Evolutionary conservation across 2,329 filamentous ascomycete species (phyloP).

Genomic region (Canariomyces notabilis): DNA sequence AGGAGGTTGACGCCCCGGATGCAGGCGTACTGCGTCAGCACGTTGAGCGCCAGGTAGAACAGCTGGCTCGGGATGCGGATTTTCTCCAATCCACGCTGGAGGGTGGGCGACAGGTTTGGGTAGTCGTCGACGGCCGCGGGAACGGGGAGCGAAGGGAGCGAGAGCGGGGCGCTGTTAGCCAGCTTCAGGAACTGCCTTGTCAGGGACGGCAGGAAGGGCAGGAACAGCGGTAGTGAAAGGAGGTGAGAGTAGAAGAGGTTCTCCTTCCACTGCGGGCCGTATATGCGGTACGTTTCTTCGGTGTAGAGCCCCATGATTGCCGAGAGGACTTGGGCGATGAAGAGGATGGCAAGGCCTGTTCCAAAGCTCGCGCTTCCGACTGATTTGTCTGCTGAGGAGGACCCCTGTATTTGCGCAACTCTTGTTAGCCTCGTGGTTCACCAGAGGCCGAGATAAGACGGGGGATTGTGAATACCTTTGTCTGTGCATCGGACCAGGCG

Average conservation of each 20-base stretch:
- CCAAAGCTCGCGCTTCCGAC: constrained; percentile 42
- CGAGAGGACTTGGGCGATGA: constrained; percentile 82
- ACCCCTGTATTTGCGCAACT: constrained; percentile 20
- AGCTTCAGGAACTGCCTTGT: constrained; percentile 59
- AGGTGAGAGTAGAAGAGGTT: constrained; percentile 91
- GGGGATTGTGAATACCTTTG: constrained; percentile 57
- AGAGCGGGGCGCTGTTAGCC: constrained; percentile 57
- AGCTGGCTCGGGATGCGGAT: constrained; percentile 62
- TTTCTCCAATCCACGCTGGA: constrained; percentile 36
- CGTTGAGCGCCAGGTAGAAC: constrained; percentile 67
- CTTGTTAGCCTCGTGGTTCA: constrained; percentile 24
- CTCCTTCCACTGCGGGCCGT: constrained; percentile 89
- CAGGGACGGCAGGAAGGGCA: constrained; percentile 65
- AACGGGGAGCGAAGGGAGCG: constrained; percentile 40
- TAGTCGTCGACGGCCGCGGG: constrained; percentile 30
- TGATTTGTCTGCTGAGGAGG: constrained; percentile 20
- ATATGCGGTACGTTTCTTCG: constrained; percentile 78
- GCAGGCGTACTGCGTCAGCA: constrained; percentile 87
- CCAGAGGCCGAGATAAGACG: neutral
- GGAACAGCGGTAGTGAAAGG: constrained; percentile 69
- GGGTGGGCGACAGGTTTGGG: constrained; percentile 32
- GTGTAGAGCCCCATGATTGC: constrained; percentile 95
- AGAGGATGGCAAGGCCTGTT: constrained; percentile 74
- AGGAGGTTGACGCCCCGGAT: constrained; percentile 96
- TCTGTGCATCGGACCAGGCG: constrained; percentile 82